Conservation (phyloP, 1,284 basidiomycete species). For the Trichosporon asahii region DNA sequence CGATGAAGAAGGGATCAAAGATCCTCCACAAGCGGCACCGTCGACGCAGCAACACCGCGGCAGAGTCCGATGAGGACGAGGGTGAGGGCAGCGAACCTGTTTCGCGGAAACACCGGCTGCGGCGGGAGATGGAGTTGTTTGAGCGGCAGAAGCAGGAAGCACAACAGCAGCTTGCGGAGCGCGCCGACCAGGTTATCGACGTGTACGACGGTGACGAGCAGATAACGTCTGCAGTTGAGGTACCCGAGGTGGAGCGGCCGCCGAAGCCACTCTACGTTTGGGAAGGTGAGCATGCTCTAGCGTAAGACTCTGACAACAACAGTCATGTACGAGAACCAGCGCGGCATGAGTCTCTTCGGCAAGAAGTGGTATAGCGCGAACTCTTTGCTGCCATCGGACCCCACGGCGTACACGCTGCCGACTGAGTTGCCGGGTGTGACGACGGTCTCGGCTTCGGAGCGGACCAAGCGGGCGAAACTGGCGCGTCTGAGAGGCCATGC, state of each 20-base stretch:
- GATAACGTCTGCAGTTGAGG: constrained; percentile 12
- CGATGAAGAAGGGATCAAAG: constrained; percentile 2
- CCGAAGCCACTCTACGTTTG: constrained; percentile 58
- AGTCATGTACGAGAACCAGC: constrained; percentile 53
- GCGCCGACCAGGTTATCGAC: constrained; percentile 10
- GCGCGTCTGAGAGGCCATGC: background rate
- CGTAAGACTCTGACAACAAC: background rate
- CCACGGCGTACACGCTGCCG: constrained; percentile 46
- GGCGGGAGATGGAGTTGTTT: background rate
- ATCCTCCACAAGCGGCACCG: background rate
- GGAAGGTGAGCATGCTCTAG: constrained; percentile 59
- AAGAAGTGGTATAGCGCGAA: constrained; percentile 46
- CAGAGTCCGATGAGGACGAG: background rate
- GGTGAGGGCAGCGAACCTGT: background rate
- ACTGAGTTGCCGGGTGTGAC: constrained; percentile 12
- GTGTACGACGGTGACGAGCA: background rate
- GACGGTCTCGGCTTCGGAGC: constrained; percentile 16
- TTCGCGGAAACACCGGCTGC: background rate
- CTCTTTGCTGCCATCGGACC: constrained; percentile 48
- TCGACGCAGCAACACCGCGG: background rate
- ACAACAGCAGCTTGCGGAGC: background rate
- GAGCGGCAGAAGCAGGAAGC: background rate
- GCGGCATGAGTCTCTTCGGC: constrained; percentile 48
- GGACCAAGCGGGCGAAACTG: background rate
- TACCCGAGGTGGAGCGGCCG: background rate